Percentiles rank a stretch among this genome's conserved stretches.
Evolutionary conservation across 345 rosid genomes (phyloP).

Genomic region (Arabidopsis thaliana): DNA sequence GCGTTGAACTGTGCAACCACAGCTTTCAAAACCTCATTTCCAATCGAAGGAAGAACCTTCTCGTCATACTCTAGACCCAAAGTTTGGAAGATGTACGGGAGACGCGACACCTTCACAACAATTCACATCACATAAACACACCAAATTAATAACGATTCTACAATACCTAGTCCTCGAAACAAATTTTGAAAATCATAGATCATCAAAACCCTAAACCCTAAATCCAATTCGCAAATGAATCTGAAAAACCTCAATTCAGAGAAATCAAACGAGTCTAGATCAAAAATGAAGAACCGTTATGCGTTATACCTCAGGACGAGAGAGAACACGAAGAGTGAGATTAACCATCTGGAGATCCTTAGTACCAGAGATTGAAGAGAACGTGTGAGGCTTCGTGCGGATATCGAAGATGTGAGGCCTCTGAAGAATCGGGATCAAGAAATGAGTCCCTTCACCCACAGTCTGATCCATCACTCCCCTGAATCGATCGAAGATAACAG

Average conservation of each 20-base stretch:
- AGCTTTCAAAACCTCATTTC: constrained; percentile 93
- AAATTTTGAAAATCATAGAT: not conserved
- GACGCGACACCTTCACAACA: constrained; percentile 56
- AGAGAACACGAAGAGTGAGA: constrained; percentile 96
- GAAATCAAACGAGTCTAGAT: not conserved
- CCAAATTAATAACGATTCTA: not conserved
- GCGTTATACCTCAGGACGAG: constrained; percentile 73
- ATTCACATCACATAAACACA: constrained; percentile 18
- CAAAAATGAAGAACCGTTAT: not conserved
- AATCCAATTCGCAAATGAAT: not conserved
- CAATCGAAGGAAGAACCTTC: constrained; percentile 98
- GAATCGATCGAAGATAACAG: constrained; percentile 91
- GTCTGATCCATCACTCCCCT: constrained; percentile 87
- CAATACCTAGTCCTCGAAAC: not conserved
- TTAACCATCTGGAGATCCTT: constrained; percentile 99
- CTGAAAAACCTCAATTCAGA: not conserved
- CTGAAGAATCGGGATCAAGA: constrained; percentile 90
- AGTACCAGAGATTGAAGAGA: constrained; percentile 94
- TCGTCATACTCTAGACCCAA: constrained; percentile 97
- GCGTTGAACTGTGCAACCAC: constrained; percentile 99
- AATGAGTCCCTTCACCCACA: constrained; percentile 91
- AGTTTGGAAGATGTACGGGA: constrained; percentile 83
- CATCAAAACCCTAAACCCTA: constrained; percentile 2
- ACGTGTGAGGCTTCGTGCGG: constrained; percentile 90
- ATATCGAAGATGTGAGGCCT: constrained; percentile 84